phyloP scores from a whole-genome alignment of 2,329 filamentous ascomycete genomes.

The Plenodomus tracheiphilus region DNA sequence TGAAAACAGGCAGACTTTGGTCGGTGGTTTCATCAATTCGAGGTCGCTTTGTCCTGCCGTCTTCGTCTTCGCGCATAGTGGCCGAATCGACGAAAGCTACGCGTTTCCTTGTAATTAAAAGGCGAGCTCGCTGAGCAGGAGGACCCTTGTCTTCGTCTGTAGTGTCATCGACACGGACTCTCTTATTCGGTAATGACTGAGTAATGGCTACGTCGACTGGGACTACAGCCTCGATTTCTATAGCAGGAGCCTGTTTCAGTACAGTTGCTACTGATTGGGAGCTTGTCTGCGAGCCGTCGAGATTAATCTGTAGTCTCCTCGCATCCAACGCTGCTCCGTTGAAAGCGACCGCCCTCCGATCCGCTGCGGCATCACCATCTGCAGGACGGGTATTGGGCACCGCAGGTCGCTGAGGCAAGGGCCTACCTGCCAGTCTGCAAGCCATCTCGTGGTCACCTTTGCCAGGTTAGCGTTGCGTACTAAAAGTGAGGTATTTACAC shows the following conservation, averaged over 20 bases:
- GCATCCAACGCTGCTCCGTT: not conserved
- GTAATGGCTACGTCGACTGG: not conserved
- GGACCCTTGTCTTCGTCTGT: not conserved
- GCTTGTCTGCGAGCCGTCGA: not conserved
- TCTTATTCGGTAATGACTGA: not conserved
- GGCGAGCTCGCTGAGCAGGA: not conserved
- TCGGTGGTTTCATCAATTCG: not conserved
- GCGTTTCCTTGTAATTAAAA: conserved; percentile 1
- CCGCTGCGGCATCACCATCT: not conserved
- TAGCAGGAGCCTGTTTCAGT: not conserved
- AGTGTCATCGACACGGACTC: not conserved
- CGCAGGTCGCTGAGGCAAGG: conserved; percentile 1
- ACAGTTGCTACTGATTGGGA: too few species aligned
- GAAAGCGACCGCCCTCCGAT: not conserved
- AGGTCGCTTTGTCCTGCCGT: conserved; percentile 2
- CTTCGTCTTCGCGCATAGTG: not conserved
- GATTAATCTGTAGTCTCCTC: not conserved
- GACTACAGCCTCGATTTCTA: not conserved
- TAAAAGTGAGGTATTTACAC: not conserved
- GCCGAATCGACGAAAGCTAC: not conserved
- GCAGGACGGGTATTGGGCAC: not conserved
- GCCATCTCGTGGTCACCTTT: conserved; percentile 16
- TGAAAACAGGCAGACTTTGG: not conserved
- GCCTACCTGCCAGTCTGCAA: conserved; percentile 6
- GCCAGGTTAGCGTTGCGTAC: not conserved